Conservation (phyloP, 2,329 filamentous ascomycete species). For the Aureobasidium pullulans region DNA sequence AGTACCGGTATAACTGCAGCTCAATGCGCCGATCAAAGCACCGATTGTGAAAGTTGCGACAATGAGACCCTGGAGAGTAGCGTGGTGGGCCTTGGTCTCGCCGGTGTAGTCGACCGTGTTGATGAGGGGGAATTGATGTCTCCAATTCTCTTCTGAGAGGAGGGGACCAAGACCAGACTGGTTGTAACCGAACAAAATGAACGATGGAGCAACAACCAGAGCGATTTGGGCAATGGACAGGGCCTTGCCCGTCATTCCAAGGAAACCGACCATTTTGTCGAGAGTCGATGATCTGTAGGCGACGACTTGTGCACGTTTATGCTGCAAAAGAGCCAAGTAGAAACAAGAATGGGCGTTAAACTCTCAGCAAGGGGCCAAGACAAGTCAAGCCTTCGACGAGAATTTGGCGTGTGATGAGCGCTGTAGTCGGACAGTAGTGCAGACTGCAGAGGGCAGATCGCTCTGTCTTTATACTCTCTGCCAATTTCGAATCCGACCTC, state of each 20-base stretch:
- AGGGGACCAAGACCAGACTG: conserved; percentile 45
- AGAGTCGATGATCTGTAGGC: background rate
- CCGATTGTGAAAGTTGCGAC: conserved; percentile 40
- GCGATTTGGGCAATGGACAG: conserved; percentile 26
- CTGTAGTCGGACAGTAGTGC: conserved; percentile 5
- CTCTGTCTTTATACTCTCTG: conserved; percentile 7
- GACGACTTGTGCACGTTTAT: conserved; percentile 3
- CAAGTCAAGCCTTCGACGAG: background rate
- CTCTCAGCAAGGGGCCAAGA: background rate
- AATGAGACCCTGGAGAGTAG: conserved; percentile 39
- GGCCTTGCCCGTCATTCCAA: conserved; percentile 19
- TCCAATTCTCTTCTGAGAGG: conserved; percentile 33
- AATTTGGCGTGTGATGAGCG: background rate
- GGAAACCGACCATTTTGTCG: conserved; percentile 1
- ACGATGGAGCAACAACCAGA: conserved; percentile 34
- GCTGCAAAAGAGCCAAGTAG: background rate
- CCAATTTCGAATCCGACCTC: background rate
- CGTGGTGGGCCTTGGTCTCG: conserved; percentile 35
- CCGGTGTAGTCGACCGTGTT: conserved; percentile 37
- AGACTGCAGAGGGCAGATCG: conserved; percentile 10
- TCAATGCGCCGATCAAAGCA: conserved; percentile 40
- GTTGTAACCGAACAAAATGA: conserved; percentile 47
- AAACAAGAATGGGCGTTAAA: conserved; percentile 8
- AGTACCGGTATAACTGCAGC: conserved; percentile 40
- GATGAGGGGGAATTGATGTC: conserved; percentile 42